These are phyloP conservation scores for Hyparrhenia diplandra DNA, from an alignment of 176 grass and related monocot species.

Conservation along the genomic window DNA sequence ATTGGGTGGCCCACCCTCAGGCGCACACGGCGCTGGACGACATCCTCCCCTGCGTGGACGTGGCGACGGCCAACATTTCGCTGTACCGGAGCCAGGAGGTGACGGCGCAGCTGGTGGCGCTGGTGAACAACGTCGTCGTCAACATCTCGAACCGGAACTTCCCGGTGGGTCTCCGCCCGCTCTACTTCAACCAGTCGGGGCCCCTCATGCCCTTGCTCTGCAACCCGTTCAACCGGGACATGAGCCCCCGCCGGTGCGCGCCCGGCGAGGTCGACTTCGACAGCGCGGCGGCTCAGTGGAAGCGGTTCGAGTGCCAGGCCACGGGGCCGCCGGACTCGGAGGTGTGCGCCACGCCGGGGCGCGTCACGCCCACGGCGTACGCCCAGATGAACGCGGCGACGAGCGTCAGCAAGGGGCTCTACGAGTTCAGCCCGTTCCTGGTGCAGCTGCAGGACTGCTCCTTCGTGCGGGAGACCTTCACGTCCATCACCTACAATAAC, in stretches of 20 bases:
- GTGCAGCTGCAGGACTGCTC: constrained; percentile 77
- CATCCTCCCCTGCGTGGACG: constrained; percentile 82
- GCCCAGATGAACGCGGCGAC: constrained; percentile 69
- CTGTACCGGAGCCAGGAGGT: constrained; percentile 69
- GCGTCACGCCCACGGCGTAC: constrained; percentile 65
- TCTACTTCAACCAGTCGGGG: constrained; percentile 95
- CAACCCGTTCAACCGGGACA: constrained; percentile 61
- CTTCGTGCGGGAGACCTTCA: constrained; percentile 76
- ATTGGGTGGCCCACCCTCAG: constrained; percentile 75
- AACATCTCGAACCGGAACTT: constrained; percentile 86
- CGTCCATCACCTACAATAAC: constrained; percentile 47
- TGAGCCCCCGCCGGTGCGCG: constrained; percentile 46
- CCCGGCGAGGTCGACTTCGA: constrained; percentile 57
- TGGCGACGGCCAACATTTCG: constrained; percentile 66
- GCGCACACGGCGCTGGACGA: constrained; percentile 77
- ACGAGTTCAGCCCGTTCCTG: constrained; percentile 70
- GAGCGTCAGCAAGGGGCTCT: constrained; percentile 51
- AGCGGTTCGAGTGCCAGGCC: constrained; percentile 49
- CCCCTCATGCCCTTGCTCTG: constrained; percentile 65
- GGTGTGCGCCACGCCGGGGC: constrained; percentile 55
- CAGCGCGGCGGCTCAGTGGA: constrained; percentile 65
- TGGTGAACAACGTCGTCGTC: constrained; percentile 82
- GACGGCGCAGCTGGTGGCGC: constrained; percentile 75
- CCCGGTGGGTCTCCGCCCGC: constrained; percentile 35
- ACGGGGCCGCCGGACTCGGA: constrained; percentile 28